phyloP scores from a whole-genome alignment of 345 rosid genomes.

The Rubroshorea leprosula region DNA sequence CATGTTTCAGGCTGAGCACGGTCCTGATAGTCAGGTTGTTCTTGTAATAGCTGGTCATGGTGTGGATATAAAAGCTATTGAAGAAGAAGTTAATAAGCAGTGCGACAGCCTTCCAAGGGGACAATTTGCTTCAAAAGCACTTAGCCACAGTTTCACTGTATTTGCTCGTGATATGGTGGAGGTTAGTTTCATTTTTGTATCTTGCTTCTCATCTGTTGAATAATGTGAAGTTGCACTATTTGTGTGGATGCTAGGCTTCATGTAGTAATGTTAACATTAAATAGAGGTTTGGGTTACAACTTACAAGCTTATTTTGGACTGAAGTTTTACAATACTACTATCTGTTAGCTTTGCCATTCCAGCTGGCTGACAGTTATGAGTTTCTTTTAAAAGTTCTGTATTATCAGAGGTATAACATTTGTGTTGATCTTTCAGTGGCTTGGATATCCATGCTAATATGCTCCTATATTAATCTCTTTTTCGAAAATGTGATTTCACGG shows the following conservation, averaged over 20 bases:
- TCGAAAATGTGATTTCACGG: too few relatives aligned
- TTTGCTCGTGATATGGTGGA: constrained; percentile 78
- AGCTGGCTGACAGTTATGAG: too few relatives aligned
- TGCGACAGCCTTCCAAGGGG: constrained; percentile 74
- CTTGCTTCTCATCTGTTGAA: background rate
- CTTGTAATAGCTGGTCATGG: constrained; percentile 79
- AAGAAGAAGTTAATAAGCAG: constrained; percentile 70
- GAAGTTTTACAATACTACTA: too few relatives aligned
- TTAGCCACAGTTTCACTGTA: constrained; percentile 76
- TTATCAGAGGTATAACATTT: background rate
- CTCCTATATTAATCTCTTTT: too few relatives aligned
- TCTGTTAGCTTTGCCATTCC: too few relatives aligned
- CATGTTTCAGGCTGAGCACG: constrained; percentile 80
- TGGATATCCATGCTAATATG: too few relatives aligned
- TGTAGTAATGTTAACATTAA: background rate
- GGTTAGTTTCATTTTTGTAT: constrained; percentile 35
- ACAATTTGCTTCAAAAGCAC: constrained; percentile 75
- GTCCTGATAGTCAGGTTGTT: constrained; percentile 96
- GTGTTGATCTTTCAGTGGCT: too few relatives aligned
- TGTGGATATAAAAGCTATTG: constrained; percentile 62
- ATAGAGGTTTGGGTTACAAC: background rate
- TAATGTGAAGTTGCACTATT: background rate
- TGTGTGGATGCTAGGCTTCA: background rate
- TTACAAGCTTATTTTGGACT: background rate
- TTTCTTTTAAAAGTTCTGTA: constrained; percentile 44